Evolutionary conservation across 176 grass and related monocot genomes (phyloP).

Genomic region (Pontederia paniculata): DNA sequence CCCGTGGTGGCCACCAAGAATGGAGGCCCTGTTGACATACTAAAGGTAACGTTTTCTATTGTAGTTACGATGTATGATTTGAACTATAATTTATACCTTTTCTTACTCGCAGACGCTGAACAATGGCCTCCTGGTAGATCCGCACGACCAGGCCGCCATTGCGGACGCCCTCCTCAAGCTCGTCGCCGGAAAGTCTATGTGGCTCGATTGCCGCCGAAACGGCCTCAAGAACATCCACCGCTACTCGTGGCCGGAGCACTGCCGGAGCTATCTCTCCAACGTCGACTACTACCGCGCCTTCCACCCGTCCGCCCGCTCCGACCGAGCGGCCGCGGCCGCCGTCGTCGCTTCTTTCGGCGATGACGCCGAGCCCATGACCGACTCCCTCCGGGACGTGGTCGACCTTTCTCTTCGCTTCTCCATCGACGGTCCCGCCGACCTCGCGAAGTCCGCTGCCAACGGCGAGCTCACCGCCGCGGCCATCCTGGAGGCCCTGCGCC

Average conservation of each 20-base stretch:
- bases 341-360: neutral
- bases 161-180: constrained; percentile 58
- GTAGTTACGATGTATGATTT: too few relatives aligned
- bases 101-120: constrained; percentile 42
- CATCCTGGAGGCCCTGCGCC: constrained; percentile 56
- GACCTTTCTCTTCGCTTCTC: constrained; percentile 64
- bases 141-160: constrained; percentile 56
- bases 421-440: constrained; percentile 25
- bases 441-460: constrained; percentile 24
- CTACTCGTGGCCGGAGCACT: constrained; percentile 98
- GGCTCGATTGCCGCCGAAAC: constrained; percentile 74
- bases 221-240: constrained; percentile 92
- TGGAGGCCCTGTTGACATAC: constrained; percentile 91
- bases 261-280: constrained; percentile 83
- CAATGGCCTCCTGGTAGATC: constrained; percentile 80
- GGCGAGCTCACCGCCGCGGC: constrained; percentile 18
- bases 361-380: constrained; percentile 39
- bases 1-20: constrained; percentile 85
- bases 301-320: constrained; percentile 33
- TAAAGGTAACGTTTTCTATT: constrained; percentile 39
- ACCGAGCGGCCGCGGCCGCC: constrained; percentile 23
- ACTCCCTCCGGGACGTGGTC: constrained; percentile 55
- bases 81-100: too few relatives aligned
- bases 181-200: constrained; percentile 62
- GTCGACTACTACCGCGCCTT: constrained; percentile 23